Base-by-base conservation (phyloP, 495 filamentous ascomycete genomes). In the Schizothecium vesticola region DNA sequence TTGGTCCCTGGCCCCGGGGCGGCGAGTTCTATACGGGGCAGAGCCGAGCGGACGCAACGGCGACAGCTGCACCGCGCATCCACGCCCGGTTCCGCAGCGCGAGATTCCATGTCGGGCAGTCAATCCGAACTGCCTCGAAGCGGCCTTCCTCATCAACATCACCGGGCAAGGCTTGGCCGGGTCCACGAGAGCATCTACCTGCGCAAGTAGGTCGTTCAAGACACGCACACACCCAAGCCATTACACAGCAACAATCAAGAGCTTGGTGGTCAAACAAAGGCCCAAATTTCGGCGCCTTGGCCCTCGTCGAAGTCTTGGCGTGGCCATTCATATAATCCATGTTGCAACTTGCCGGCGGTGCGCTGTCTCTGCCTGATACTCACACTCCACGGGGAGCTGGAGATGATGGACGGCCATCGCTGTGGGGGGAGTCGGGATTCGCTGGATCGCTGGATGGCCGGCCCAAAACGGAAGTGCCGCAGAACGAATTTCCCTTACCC, bases 381-480 rank as follows among this genome's bases (percentile, higher is more conserved):
- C 43, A 8, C 43, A 51, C 43, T 51, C 43, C 43, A 51, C 43
- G 43, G 43, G 36, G 43, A 43, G 16, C 36, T 43, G 36, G 36
- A 19, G 13, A 19, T 11, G 11, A 33, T 33, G 11, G 11, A 33
- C 31, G 12, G 1, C 43, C 43, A 51, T 43, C 33, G 33, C 16
- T 3, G 16, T 2, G 43, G 11, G 16, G 7, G 19, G 43, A 51
- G 43, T 51, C 43, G 43, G 36, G 43, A 51, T 51, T 51, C 43
- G 43, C 43, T 51, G 43, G 16, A 51, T 51, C 43, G 43, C 43
- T 51, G 43, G n/a, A 51, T n/a, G 43, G 16, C 51, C 59, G 68
- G 59, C 63, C 70, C 66, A 56, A 72, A 68, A 65, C 71, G 72
- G 74, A 72, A 74, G 72, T 76, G 74, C 72, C 74, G 74, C 70